phyloP scores from a whole-genome alignment of 2,329 filamentous ascomycete species.

The Parastagonospora nodorum region DNA sequence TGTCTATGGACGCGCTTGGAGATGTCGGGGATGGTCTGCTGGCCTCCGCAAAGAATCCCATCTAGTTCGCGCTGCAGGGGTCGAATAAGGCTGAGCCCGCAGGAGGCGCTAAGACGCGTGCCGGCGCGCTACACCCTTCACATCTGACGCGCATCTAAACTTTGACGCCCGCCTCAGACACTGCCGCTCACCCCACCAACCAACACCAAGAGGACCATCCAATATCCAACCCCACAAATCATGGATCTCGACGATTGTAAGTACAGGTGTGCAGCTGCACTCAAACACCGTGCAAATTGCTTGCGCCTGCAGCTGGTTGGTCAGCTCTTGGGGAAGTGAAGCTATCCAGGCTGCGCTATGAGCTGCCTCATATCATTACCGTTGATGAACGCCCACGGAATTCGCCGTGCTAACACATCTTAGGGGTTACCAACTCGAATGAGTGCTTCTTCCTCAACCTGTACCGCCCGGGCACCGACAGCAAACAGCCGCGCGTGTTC shows the following conservation, averaged over 20 bases:
- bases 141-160: constrained; percentile 8
- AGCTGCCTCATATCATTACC: too few relatives aligned
- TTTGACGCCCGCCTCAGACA: neutral
- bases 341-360: too few relatives aligned
- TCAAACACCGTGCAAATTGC: neutral
- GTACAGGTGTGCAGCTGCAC: constrained; percentile 5
- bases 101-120: constrained; percentile 18
- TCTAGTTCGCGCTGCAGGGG: constrained; percentile 13
- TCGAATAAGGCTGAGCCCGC: constrained; percentile 26
- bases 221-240: neutral
- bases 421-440: constrained; percentile 44
- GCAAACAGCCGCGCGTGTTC: constrained; percentile 48
- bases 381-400: neutral
- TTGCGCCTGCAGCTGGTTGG: too few relatives aligned
- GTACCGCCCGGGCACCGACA: constrained; percentile 30
- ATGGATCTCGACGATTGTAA: constrained; percentile 44
- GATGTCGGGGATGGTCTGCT: neutral
- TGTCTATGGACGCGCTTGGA: neutral
- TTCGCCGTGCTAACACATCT: neutral
- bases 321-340: too few relatives aligned
- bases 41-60: constrained; percentile 19
- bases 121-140: constrained; percentile 25
- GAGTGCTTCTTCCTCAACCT: constrained; percentile 47
- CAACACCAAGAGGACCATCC: too few relatives aligned
- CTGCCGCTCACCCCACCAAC: too few relatives aligned